Evolutionary conservation across 2,329 filamentous ascomycete species (phyloP).

Genomic region (Neophaeococcomyces mojaviensis): DNA sequence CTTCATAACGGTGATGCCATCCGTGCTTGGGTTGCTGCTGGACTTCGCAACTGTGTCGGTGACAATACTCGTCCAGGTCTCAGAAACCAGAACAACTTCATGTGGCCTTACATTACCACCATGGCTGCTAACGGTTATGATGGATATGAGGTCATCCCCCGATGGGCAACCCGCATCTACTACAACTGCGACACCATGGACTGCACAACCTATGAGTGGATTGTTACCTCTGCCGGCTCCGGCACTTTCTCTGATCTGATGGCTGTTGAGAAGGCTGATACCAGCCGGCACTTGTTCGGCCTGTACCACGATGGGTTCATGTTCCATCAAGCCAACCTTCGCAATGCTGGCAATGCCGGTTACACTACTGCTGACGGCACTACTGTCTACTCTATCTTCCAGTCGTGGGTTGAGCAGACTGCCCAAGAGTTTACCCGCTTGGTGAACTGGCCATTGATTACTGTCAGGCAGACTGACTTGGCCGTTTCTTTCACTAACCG

Average conservation of each 20-base stretch:
- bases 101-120: constrained; percentile 50
- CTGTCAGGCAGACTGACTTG: constrained; percentile 51
- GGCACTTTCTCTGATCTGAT: constrained; percentile 49
- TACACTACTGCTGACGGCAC: constrained; percentile 44
- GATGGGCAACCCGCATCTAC: constrained; percentile 57
- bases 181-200: constrained; percentile 54
- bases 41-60: constrained; percentile 54
- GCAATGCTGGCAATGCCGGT: constrained; percentile 41
- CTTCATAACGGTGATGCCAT: constrained; percentile 58
- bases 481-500: constrained; percentile 45
- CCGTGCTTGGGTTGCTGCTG: constrained; percentile 51
- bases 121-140: constrained; percentile 46
- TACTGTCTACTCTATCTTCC: constrained; percentile 45
- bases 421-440: constrained; percentile 49
- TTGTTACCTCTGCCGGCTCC: constrained; percentile 49
- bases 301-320: constrained; percentile 52
- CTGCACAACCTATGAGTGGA: constrained; percentile 55
- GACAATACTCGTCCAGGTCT: constrained; percentile 54
- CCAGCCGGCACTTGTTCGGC: constrained; percentile 50
- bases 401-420: constrained; percentile 50
- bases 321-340: constrained; percentile 59
- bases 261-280: constrained; percentile 43
- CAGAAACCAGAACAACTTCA: constrained; percentile 44
- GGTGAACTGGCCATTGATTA: constrained; percentile 47
- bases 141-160: constrained; percentile 51